Base-by-base conservation (phyloP, 768 basidiomycete species). In the Collybiopsis confluens region DNA sequence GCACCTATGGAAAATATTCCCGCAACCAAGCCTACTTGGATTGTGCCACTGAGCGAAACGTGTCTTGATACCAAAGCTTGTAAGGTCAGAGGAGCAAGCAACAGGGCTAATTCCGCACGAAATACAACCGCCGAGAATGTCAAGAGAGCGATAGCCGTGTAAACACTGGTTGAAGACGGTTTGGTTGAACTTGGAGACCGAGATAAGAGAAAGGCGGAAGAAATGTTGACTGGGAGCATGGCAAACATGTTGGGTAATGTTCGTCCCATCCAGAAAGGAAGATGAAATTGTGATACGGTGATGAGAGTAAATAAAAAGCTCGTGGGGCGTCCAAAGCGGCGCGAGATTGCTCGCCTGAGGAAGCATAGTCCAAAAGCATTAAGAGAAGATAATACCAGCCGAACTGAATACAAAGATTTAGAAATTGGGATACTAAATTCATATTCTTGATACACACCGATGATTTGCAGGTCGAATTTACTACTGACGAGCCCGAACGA, bases 241-340 rank as follows among this genome's bases (percentile, higher is more conserved):
- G 93, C 93, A 57, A 94, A 85, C 85, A 93, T 96, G 66, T 98
- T 99, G 1, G 97, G 96, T 6, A 98, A 68, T 0, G 96, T 97
- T 51, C 97, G 72, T 2, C 93, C 85, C 76, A 93, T 90, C 86
- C 92, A 98, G 66, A 92, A 99, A 6, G 86, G 85, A 4, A 95
- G 64, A 64, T 98, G 97, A 64, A 97, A 98, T 63, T 96, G 93
- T 0, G 86, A 82, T 58, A 82, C 76, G 3, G 83, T 83, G n/a
- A 97, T 64, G 0, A 94, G 57, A 1, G 79, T 67, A 65, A 86
- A 96, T 61, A 81, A 75, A 15, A 76, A 61, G 13, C 82, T 73
- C 0, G 85, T 77, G 2, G 67, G 64, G 1, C 72, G 67, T 15
- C 90, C 92, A 59, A 86, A 96, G 18, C 87, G 81, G 10, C 68